Base-by-base conservation (phyloP, 129 eudicot genomes). In the Rutidosis leptorrhynchoides region DNA sequence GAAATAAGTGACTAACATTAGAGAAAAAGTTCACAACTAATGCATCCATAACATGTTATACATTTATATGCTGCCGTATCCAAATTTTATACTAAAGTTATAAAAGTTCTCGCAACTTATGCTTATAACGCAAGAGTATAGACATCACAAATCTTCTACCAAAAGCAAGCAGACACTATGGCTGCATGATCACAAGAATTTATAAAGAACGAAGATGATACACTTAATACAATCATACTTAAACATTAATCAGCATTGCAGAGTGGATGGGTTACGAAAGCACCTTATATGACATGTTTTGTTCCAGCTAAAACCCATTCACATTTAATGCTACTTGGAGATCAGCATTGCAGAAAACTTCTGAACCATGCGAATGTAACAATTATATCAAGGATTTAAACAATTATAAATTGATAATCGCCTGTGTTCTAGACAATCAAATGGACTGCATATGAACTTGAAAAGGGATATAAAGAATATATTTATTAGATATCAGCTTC, bases 291-390 rank as follows among this genome's bases (percentile, higher is more conserved):
- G 67, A 62, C 42, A 74, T 68, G 64, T n/a, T 28, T 10, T 48
- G 71, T 37, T 67, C 64, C 59, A 40, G 27, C 59, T 46, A 51
- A 54, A 71, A 56, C 54, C 57, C 21, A 32, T 43, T 64, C 69
- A 71, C 55, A 69, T 46, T 72, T 29, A 24, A 19, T 42, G 59
- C 66, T 68, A 69, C 67, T 76, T 74, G 22, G 69, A 32, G 56
- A 74, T 57, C 79, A 83, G 80, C 56, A 70, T 49, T 19, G 69
- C 75, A 48, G 86, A 86, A 66, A 79, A 79, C 63, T 81, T 75
- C 83, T 85, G 83, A 68, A 82, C 71, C 78, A 78, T 74, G 29
- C 76, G 54, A 58, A 83, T 73, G 84, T 89, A 68, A 71, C 35
- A 33, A 61, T 25, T 63, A 2, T 37, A 75, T 83, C n/a, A 89